These are phyloP conservation scores for Dendrobium huoshanense DNA, from an alignment of 106 monocot species.

Conservation along the genomic window DNA sequence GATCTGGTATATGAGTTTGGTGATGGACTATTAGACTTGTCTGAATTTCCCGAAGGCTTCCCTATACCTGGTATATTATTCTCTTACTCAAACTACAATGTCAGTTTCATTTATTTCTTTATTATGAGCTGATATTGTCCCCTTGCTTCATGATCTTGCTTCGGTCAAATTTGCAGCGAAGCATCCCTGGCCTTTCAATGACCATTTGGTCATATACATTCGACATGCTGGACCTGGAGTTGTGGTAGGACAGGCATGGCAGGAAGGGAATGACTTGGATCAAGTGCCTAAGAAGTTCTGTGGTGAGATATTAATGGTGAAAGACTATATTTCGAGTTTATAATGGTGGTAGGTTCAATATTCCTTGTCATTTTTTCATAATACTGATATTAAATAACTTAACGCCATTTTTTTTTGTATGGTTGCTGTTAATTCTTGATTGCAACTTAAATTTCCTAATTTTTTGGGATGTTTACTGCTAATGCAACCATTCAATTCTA, in stretches of 20 bases:
- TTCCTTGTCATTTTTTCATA: too few relatives aligned
- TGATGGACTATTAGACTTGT: slow-evolving; percentile 46
- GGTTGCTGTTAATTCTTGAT: too few relatives aligned
- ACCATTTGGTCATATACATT: slow-evolving; percentile 63
- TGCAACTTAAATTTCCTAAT: too few relatives aligned
- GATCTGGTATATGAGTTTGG: slow-evolving; percentile 79
- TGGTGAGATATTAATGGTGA: slow-evolving; percentile 75
- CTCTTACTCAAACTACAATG: not conserved
- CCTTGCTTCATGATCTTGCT: not conserved
- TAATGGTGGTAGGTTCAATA: not conserved
- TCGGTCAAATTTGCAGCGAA: slow-evolving; percentile 19
- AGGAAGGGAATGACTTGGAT: slow-evolving; percentile 67
- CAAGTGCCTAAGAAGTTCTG: slow-evolving; percentile 79
- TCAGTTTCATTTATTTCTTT: not conserved
- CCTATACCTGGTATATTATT: slow-evolving; percentile 42
- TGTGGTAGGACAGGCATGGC: slow-evolving; percentile 74
- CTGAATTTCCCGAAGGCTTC: slow-evolving; percentile 50
- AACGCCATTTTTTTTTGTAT: too few relatives aligned
- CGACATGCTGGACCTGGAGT: slow-evolving; percentile 74
- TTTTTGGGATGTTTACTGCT: too few relatives aligned
- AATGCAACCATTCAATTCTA: too few relatives aligned
- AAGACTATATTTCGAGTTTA: slow-evolving; percentile 21
- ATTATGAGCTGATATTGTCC: not conserved
- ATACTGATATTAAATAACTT: too few relatives aligned
- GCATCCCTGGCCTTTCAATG: slow-evolving; percentile 61